phyloP scores from a whole-genome alignment of 2,329 filamentous ascomycete genomes.

The Colletotrichum sp. region DNA sequence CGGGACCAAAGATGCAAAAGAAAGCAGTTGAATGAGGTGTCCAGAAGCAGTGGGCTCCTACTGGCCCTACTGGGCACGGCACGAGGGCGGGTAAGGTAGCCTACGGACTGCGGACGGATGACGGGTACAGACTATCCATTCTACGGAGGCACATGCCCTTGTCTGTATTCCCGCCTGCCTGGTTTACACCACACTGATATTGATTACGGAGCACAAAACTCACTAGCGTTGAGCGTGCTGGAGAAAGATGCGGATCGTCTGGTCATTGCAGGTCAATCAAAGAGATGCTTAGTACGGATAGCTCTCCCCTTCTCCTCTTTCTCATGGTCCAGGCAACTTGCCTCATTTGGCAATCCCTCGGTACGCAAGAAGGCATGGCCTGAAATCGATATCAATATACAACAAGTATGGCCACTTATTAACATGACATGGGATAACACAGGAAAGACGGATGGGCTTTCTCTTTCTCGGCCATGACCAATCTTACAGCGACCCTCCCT shows the following conservation, averaged over 20 bases:
- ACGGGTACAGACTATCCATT: not conserved
- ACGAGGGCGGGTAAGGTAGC: not conserved
- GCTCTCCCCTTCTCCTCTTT: not conserved
- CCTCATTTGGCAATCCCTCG: not conserved
- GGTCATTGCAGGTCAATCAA: not conserved
- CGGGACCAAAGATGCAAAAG: not conserved
- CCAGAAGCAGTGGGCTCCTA: not conserved
- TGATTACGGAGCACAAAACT: not conserved
- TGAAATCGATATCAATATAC: constrained; percentile 13
- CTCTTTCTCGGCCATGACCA: not conserved
- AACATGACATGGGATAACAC: constrained; percentile 2
- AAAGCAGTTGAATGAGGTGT: not conserved
- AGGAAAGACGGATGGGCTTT: not conserved
- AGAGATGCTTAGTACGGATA: not conserved
- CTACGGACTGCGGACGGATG: not conserved
- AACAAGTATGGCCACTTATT: constrained; percentile 8
- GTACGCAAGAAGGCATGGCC: not conserved
- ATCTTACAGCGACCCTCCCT: not conserved
- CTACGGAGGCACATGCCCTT: not conserved
- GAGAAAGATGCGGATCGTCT: constrained; percentile 3
- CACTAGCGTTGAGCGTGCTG: not conserved
- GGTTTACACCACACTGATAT: not conserved
- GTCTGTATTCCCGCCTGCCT: constrained; percentile 1
- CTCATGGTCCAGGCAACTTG: constrained; percentile 1
- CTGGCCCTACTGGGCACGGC: constrained; percentile 12